Conservation (phyloP, 768 basidiomycete genomes). For the Galerina marginata region DNA sequence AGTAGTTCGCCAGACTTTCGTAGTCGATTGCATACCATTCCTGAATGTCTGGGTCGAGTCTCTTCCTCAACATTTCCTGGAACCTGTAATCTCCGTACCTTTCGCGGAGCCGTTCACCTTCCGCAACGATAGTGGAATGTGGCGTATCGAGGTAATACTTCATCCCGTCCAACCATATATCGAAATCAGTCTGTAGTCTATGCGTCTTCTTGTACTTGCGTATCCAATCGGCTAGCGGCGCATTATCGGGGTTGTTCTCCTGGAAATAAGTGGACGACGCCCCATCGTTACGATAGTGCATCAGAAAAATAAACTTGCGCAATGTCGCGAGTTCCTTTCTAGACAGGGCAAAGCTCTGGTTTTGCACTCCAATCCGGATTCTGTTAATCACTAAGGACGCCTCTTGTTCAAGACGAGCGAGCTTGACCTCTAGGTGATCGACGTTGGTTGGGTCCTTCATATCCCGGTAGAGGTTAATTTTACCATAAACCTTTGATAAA, state of each 20-base stretch:
- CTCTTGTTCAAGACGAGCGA: conserved; percentile 32
- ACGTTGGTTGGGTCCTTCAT: conserved; percentile 22
- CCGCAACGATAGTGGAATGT: conserved; percentile 31
- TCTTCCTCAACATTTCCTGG: conserved; percentile 25
- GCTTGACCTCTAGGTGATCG: conserved; percentile 33
- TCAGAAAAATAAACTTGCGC: conserved; percentile 42
- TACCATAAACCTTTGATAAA: conserved; percentile 24
- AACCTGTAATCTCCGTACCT: conserved; percentile 23
- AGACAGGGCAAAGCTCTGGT: conserved; percentile 22
- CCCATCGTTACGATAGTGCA: conserved; percentile 36
- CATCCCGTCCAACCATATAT: conserved; percentile 37
- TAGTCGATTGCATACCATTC: conserved; percentile 34
- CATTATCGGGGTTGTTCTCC: conserved; percentile 29
- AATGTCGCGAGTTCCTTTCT: conserved; percentile 33
- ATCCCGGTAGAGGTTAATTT: conserved; percentile 33
- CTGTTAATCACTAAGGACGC: conserved; percentile 28
- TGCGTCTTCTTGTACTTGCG: conserved; percentile 24
- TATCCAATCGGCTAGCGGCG: conserved; percentile 28
- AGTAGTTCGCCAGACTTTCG: conserved; percentile 29
- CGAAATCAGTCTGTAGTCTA: conserved; percentile 21
- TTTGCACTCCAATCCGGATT: conserved; percentile 16
- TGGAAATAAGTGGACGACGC: conserved; percentile 30
- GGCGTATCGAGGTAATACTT: conserved; percentile 37
- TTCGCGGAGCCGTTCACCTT: conserved; percentile 27
- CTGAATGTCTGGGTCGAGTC: conserved; percentile 28